Evolutionary conservation across 208 protist species (phyloP).

Genomic region (Histomonas meleagridis): DNA sequence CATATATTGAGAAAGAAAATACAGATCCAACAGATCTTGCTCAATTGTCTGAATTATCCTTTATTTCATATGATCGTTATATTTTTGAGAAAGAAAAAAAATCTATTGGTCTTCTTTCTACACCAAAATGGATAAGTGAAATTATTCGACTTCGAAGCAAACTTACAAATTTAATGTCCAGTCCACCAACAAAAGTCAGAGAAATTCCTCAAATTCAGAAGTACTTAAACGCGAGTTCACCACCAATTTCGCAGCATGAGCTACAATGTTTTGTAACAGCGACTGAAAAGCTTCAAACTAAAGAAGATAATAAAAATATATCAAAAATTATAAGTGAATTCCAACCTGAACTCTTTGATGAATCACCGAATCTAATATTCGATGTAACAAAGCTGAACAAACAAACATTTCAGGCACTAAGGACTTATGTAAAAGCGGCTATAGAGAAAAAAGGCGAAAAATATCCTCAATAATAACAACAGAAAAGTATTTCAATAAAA

Average conservation of each 20-base stretch:
- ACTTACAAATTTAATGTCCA: not conserved
- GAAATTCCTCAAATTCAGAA: not conserved
- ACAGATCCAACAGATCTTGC: not conserved
- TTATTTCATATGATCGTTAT: not conserved
- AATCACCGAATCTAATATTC: not conserved
- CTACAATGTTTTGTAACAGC: not conserved
- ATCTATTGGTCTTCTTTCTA: not conserved
- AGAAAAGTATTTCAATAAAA: too few species aligned
- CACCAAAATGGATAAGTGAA: not conserved
- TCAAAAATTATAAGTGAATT: not conserved
- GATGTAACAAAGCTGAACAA: not conserved
- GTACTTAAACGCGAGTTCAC: not conserved
- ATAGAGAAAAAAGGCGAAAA: not conserved
- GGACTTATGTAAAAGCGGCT: not conserved
- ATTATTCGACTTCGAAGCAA: not conserved
- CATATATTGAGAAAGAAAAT: not conserved
- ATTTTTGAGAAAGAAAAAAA: not conserved
- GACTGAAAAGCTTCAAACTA: not conserved
- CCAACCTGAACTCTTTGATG: not conserved
- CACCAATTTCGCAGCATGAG: not conserved
- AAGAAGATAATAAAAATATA: conserved; percentile 12
- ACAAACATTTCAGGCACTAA: not conserved
- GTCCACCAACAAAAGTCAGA: conserved; percentile 4
- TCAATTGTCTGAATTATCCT: not conserved
- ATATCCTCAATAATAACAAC: conserved; percentile 7